Conservation (phyloP, 129 eudicot species). For the Daucus carota region DH1_v3.0 NC_030387.2:10498501-10499000, state of each 20-base stretch:
- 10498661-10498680: background rate
- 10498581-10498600: too few species aligned
- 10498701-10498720: background rate
- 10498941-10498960: too few species aligned
- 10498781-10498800: background rate
- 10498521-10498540: too few species aligned
- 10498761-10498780: background rate
- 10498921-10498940: too few species aligned
- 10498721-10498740: background rate
- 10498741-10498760: background rate
- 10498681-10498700: background rate
- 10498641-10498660: background rate
- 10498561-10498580: too few species aligned
- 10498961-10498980: too few species aligned
- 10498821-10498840: background rate
- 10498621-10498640: background rate
- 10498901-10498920: background rate
- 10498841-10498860: background rate
- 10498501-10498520: too few species aligned
- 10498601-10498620: background rate
- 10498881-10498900: background rate
- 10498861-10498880: conserved; percentile 1
- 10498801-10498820: background rate
- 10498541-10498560: too few species aligned
- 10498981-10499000: too few species aligned